A percentile compares a stretch with the other conserved stretches of the same genome.
These are phyloP conservation scores for Lodderomyces orthopsilosis DNA, from an alignment of 1,139 yeast genomes.

Conservation along the genomic window DNA sequence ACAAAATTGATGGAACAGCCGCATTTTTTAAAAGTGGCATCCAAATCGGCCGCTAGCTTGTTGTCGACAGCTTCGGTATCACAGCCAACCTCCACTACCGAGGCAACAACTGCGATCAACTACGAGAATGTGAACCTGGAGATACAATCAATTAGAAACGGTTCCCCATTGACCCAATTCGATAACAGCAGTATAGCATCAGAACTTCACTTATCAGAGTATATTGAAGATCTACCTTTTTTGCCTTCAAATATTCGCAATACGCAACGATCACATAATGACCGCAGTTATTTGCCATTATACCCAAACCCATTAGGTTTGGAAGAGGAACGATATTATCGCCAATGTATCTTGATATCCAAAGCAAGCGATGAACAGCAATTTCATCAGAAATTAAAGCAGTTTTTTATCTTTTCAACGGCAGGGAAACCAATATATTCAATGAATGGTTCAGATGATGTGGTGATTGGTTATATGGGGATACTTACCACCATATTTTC, in stretches of 20 bases:
- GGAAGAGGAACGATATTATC: conserved; percentile 16
- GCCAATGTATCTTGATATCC: conserved; percentile 19
- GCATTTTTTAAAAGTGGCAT: conserved; percentile 3
- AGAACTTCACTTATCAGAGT: conserved; percentile 8
- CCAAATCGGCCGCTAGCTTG: conserved; percentile 7
- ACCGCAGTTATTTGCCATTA: not conserved
- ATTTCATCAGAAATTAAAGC: conserved; percentile 54
- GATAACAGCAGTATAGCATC: conserved; percentile 9
- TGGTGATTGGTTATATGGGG: conserved; percentile 73
- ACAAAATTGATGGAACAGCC: conserved; percentile 7
- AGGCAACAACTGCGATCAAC: conserved; percentile 12
- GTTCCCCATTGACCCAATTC: conserved; percentile 8
- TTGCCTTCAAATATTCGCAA: conserved; percentile 2
- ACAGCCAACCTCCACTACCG: conserved; percentile 3
- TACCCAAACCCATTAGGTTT: conserved; percentile 6
- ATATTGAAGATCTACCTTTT: conserved; percentile 8
- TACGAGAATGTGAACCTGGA: conserved; percentile 13
- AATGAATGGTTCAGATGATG: conserved; percentile 70
- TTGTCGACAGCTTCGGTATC: conserved; percentile 1
- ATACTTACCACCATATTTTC: conserved; percentile 66
- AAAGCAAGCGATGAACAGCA: conserved; percentile 21
- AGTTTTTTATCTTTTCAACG: conserved; percentile 76
- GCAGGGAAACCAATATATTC: conserved; percentile 95
- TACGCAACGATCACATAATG: not conserved
- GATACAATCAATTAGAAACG: conserved; percentile 8